These are phyloP conservation scores for Cicer arietinum DNA, from an alignment of 306 rosid genomes.

Conservation along the genomic window DNA sequence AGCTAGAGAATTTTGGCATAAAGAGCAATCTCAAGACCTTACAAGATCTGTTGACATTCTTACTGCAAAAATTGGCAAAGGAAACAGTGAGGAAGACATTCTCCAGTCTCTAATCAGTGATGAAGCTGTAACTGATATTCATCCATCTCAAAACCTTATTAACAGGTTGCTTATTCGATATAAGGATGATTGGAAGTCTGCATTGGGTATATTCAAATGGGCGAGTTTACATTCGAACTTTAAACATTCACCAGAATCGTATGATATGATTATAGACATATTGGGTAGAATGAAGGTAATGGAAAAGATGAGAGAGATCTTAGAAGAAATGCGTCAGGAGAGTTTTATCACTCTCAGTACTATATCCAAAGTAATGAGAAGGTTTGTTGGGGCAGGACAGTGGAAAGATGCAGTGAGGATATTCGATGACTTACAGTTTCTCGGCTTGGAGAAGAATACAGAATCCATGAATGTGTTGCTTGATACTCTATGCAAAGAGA, in stretches of 20 bases:
- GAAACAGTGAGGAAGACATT: slow-evolving; percentile 62
- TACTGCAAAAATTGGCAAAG: slow-evolving; percentile 55
- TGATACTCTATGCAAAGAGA: slow-evolving; percentile 86
- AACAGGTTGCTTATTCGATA: slow-evolving; percentile 59
- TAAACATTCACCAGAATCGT: slow-evolving; percentile 57
- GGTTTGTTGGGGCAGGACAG: slow-evolving; percentile 77
- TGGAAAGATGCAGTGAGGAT: slow-evolving; percentile 78
- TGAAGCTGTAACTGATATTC: slow-evolving; percentile 50
- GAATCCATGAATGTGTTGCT: slow-evolving; percentile 88
- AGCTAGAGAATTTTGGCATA: slow-evolving; percentile 41
- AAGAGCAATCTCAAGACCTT: slow-evolving; percentile 44
- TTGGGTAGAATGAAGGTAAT: slow-evolving; percentile 80
- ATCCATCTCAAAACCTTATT: slow-evolving; percentile 55
- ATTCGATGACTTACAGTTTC: slow-evolving; percentile 68
- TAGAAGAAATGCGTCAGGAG: slow-evolving; percentile 61
- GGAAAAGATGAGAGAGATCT: slow-evolving; percentile 59
- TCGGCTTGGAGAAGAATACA: slow-evolving; percentile 73
- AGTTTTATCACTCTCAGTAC: slow-evolving; percentile 55
- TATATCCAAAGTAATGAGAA: slow-evolving; percentile 75
- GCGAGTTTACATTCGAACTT: slow-evolving; percentile 57
- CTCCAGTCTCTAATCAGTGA: slow-evolving; percentile 58
- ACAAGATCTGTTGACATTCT: slow-evolving; percentile 56
- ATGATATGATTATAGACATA: slow-evolving; percentile 71
- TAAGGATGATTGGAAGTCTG: slow-evolving; percentile 89
- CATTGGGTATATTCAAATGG: slow-evolving; percentile 85